Conservation (phyloP, 495 filamentous ascomycete species). For the Penicillium robsamsonii region DNA sequence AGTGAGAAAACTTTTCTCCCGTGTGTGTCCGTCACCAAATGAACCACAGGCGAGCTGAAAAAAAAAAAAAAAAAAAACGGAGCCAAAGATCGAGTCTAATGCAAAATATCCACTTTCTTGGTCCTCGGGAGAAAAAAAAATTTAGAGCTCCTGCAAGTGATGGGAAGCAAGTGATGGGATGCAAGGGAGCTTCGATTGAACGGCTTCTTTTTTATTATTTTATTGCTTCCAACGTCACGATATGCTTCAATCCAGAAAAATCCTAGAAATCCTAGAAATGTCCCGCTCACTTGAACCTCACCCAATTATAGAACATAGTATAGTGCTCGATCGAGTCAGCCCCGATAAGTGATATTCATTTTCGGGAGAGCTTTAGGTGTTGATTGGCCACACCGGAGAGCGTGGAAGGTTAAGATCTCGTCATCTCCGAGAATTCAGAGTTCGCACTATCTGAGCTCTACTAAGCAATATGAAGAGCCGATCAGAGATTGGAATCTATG, state of each 20-base stretch:
- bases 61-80: constrained; percentile 2
- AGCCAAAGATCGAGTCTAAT: constrained; percentile 11
- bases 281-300: too few species aligned
- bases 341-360: background rate
- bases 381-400: constrained; percentile 20
- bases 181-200: background rate
- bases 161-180: constrained; percentile 3
- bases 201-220: background rate
- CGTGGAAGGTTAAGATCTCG: constrained; percentile 12
- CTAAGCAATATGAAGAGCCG: constrained; percentile 11
- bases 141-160: constrained; percentile 12
- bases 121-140: constrained; percentile 10
- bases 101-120: constrained; percentile 9
- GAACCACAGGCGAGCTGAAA: constrained; percentile 12
- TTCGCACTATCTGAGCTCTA: constrained; percentile 17
- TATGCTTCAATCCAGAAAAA: constrained; percentile 3
- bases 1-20: constrained; percentile 7
- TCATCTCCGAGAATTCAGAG: constrained; percentile 11
- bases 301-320: background rate
- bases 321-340: background rate
- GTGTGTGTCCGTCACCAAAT: constrained; percentile 13
- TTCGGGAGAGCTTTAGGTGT: background rate
- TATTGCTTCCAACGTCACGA: background rate
- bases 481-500: background rate
- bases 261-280: too few species aligned